A percentile compares a stretch with the other conserved stretches of the same genome.
These are phyloP conservation scores for Davidsoniella australis DNA, from an alignment of 2,329 filamentous ascomycete genomes.

Conservation along the genomic window DNA sequence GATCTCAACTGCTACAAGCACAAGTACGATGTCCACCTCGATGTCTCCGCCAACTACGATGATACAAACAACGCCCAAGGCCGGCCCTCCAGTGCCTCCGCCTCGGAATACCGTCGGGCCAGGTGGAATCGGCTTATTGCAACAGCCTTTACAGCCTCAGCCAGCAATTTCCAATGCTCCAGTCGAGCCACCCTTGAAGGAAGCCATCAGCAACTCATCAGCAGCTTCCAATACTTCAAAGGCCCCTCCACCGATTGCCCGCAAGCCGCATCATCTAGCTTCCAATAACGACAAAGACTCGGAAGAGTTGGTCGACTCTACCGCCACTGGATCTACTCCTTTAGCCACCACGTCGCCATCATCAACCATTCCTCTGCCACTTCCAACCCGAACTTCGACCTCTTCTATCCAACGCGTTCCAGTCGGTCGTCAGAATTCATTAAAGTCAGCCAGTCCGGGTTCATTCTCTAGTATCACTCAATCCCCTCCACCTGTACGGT, in stretches of 20 bases:
- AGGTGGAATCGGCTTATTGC: neutral
- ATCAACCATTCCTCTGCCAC: neutral
- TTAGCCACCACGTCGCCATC: neutral
- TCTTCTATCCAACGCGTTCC: neutral
- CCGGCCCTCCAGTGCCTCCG: slow-evolving; percentile 11
- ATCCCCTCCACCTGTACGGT: too few species aligned
- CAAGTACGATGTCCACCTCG: slow-evolving; percentile 8
- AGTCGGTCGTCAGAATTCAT: neutral
- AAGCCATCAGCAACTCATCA: slow-evolving; percentile 22
- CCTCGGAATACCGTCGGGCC: slow-evolving; percentile 15
- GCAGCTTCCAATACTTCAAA: slow-evolving; percentile 18
- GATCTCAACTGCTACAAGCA: neutral
- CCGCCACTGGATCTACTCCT: too few species aligned
- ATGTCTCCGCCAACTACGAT: slow-evolving; percentile 13
- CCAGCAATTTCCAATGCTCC: neutral
- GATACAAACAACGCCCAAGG: slow-evolving; percentile 7
- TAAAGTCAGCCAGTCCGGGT: neutral
- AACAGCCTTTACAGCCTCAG: slow-evolving; percentile 10
- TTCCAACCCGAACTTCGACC: neutral
- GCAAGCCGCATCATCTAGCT: slow-evolving; percentile 41
- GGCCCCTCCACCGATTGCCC: slow-evolving; percentile 39
- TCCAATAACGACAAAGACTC: too few species aligned
- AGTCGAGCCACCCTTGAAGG: slow-evolving; percentile 16
- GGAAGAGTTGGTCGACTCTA: too few species aligned
- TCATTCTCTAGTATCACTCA: neutral